Percentiles rank a stretch among this genome's conserved stretches.
These are phyloP conservation scores for Glebionis coronaria DNA, from an alignment of 129 eudicot genomes.

Conservation along the genomic window DNA sequence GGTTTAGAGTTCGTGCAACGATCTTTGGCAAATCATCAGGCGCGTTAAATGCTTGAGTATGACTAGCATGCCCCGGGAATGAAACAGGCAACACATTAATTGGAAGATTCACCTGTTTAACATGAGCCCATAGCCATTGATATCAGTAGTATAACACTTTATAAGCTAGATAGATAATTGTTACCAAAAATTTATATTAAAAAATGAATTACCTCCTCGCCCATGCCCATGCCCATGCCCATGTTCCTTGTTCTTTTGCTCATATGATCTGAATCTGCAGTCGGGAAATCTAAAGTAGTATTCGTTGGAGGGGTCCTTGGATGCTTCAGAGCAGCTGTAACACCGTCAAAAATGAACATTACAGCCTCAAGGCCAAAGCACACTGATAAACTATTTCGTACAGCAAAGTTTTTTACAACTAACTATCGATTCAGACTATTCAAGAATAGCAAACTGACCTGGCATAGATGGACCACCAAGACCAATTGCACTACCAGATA, in stretches of 20 bases:
- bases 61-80: slow-evolving; percentile 60
- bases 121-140: not conserved
- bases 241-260: slow-evolving; percentile 72
- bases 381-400: no score
- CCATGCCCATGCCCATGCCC: slow-evolving; percentile 69
- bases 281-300: slow-evolving; percentile 71
- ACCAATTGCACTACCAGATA: slow-evolving; percentile 77
- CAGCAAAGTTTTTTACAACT: no score
- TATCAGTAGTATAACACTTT: not conserved
- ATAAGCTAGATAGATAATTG: not conserved
- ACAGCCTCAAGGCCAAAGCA: no score
- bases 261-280: slow-evolving; percentile 81
- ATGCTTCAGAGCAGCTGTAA: slow-evolving; percentile 79
- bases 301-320: slow-evolving; percentile 74
- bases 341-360: no score
- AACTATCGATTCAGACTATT: not conserved
- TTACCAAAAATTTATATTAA: no score
- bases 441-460: slow-evolving; percentile 35
- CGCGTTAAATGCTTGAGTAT: slow-evolving; percentile 51
- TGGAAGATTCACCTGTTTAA: slow-evolving; percentile 68
- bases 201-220: slow-evolving; percentile 60
- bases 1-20: slow-evolving; percentile 70
- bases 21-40: slow-evolving; percentile 87
- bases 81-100: slow-evolving; percentile 69
- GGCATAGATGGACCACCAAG: slow-evolving; percentile 82